These are phyloP conservation scores for Cutaneotrichosporon cutaneum DNA, from an alignment of 1,284 basidiomycete species.

Conservation along the genomic window DNA sequence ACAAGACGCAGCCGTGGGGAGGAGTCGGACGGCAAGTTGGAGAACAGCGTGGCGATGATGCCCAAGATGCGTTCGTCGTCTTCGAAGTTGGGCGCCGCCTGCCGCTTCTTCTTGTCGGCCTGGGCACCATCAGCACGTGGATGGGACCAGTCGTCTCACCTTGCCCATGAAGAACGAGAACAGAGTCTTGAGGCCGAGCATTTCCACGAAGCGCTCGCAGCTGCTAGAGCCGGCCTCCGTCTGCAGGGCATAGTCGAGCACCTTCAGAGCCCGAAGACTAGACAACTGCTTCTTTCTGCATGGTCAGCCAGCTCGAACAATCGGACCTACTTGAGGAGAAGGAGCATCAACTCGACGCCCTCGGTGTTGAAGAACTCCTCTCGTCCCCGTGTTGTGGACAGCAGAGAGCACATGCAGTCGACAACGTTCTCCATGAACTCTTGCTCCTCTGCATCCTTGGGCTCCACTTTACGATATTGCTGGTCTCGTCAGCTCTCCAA, in stretches of 20 bases:
- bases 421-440: constrained; percentile 99
- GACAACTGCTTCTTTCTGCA: constrained; percentile 76
- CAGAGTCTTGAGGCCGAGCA: constrained; percentile 78
- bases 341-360: constrained; percentile 92
- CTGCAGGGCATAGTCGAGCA: constrained; percentile 86
- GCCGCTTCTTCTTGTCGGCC: constrained; percentile 61
- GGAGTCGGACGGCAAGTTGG: constrained; percentile 84
- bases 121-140: constrained; percentile 15
- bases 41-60: constrained; percentile 82
- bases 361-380: constrained; percentile 81
- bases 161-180: constrained; percentile 93
- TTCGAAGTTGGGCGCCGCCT: constrained; percentile 64
- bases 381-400: constrained; percentile 74
- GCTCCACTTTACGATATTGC: constrained; percentile 83
- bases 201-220: constrained; percentile 87
- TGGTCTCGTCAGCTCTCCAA: constrained; percentile 45
- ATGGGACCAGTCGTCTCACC: constrained; percentile 54
- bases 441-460: constrained; percentile 78
- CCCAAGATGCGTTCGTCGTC: constrained; percentile 84
- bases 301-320: neutral
- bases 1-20: constrained; percentile 76
- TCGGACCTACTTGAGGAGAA: constrained; percentile 80
- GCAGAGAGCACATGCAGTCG: constrained; percentile 78
- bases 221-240: constrained; percentile 68
- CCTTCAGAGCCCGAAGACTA: constrained; percentile 79